Evolutionary conservation across 1,139 yeast species (phyloP).

Genomic region (Waltiozyma sp.): DNA sequence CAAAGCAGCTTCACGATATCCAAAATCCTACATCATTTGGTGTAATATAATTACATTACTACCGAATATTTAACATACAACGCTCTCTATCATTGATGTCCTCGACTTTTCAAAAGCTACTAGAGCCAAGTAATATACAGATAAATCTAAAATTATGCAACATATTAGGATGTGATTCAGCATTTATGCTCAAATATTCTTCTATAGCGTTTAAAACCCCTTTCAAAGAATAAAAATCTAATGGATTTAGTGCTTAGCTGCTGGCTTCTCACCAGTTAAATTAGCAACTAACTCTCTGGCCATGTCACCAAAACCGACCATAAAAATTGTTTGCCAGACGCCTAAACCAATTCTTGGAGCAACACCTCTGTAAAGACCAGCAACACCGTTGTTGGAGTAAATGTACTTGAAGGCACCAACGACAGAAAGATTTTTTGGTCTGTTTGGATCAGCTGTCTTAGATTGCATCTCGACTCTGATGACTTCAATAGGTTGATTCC

Average conservation of each 20-base stretch:
- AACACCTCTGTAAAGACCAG: slow-evolving; percentile 92
- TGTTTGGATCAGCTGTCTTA: slow-evolving; percentile 81
- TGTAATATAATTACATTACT: no score
- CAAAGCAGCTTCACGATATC: no score
- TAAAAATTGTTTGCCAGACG: slow-evolving; percentile 96
- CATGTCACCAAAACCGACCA: slow-evolving; percentile 98
- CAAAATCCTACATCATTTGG: no score
- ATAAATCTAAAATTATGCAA: background rate
- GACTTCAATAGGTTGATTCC: slow-evolving; percentile 99
- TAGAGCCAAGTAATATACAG: no score
- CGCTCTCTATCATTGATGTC: no score
- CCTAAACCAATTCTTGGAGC: slow-evolving; percentile 95
- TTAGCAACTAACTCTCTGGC: slow-evolving; percentile 55
- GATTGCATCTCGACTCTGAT: slow-evolving; percentile 97
- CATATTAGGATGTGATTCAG: background rate
- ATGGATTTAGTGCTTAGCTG: slow-evolving; percentile 28
- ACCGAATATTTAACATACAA: no score
- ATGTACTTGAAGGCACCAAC: slow-evolving; percentile 73
- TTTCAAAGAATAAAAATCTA: background rate
- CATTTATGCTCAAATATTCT: no score
- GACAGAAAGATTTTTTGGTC: slow-evolving; percentile 86
- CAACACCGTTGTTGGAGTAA: slow-evolving; percentile 69
- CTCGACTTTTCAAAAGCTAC: no score
- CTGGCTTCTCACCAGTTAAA: slow-evolving; percentile 44
- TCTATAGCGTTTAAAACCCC: background rate